A percentile compares a stretch with the other conserved stretches of the same genome.
Conservation (phyloP, 2,329 filamentous ascomycete species). For the Microdochium trichocladiopsis region DNA sequence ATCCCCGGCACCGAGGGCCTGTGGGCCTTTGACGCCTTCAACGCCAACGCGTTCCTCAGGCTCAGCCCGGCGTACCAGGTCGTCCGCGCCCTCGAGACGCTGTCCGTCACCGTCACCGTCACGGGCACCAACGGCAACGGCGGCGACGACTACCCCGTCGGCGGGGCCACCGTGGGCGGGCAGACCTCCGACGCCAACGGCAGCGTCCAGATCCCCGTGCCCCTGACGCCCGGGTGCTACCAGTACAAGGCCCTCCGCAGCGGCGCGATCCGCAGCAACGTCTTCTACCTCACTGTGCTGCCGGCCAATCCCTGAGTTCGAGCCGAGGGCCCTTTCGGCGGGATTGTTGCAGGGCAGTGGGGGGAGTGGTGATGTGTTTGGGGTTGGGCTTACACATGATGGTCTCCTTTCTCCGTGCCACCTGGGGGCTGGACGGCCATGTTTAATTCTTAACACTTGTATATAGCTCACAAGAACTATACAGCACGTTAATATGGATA, state of each 20-base stretch:
- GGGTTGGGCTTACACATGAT: no score
- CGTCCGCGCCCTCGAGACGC: neutral
- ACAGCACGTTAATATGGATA: no score
- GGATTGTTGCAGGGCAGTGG: no score
- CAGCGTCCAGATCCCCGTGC: neutral
- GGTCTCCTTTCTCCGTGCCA: no score
- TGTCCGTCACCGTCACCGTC: neutral
- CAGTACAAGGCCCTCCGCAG: neutral
- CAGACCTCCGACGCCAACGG: neutral
- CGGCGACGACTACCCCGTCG: neutral
- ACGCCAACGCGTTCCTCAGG: neutral
- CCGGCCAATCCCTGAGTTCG: neutral
- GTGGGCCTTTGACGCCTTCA: neutral
- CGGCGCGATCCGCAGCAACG: neutral
- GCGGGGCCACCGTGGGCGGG: neutral
- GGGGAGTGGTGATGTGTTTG: no score
- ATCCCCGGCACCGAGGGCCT: neutral
- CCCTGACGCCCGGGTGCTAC: neutral
- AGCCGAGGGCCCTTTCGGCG: no score
- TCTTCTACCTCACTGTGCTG: neutral
- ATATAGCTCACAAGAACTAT: no score
- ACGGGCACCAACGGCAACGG: neutral
- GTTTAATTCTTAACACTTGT: no score
- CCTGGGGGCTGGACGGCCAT: no score
- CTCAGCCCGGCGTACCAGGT: neutral